Base-by-base conservation (phyloP, 2,329 filamentous ascomycete species). In the Tolypocladium sp. region DNA sequence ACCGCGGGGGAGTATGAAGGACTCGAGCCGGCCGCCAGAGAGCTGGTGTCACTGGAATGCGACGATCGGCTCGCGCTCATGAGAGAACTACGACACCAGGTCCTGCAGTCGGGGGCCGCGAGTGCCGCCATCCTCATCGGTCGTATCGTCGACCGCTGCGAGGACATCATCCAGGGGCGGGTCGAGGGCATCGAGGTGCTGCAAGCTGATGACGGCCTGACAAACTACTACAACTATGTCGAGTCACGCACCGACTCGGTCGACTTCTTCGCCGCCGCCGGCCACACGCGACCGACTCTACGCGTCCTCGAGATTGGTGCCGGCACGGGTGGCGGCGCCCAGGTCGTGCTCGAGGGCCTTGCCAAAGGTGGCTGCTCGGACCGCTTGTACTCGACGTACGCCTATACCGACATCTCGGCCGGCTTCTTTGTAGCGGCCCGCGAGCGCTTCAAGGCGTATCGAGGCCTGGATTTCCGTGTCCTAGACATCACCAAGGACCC, bases 401-500 rank as follows among this genome's bases (percentile, higher is more conserved):
- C 58, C 2, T 70, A 63, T 54, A 71, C 68, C 1, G 66, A 69
- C 54, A 58, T 63, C 10, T 66, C 63, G 0, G 52, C 61, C 2
- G 63, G 62, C 0, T 68, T 64, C 60, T 66, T 71, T 20, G 41
- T 49, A 0, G 52, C 56, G 7, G 69, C 67, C 5, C 58, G 62
- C 49, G 61, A 66, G 13, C 56, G 60, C 0, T 66, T 72, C 35
- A 55, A 62, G 12, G 41, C 25, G 1, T 41, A 41, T 1, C 33
- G 51, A 1, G 59, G 58, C n/a, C 55, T 68, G 15, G 51, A 51
- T 2, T 68, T 59, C 49, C 58, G 59, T 20, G 58, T 52, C 6
- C 61, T 76, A 2, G 69, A 76, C 52, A 64, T 62, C 15, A 35
- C 38, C 20, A 57, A 59, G 15, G 60, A 63, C 30, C 40, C 27